Base-by-base conservation (phyloP, 2,329 filamentous ascomycete species). In the Hymenoscyphus linearis region DNA sequence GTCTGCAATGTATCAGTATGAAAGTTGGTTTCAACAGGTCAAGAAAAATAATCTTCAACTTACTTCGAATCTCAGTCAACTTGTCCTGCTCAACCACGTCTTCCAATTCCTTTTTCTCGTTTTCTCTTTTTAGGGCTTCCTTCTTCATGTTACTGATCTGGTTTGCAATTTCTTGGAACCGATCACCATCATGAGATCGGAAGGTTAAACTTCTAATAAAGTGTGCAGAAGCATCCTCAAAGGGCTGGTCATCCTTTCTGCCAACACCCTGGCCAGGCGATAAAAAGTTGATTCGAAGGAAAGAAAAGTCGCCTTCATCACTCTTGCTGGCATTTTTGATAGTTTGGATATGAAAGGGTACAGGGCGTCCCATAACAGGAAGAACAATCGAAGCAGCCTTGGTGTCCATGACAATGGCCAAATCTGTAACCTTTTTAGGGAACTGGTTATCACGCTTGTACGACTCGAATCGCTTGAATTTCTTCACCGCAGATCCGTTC, bases 271-370 rank as follows among this genome's bases (percentile, higher is more conserved):
- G 95, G 56, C 95, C 95, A 7, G 96, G 95, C 2, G 93, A 97
- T 13, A 99, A 81, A 74, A 99, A 96, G 78, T 99, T 99, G 80
- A 99, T 93, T 66, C 96, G 88, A 36, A 99, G 80, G 73, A 95
- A 98, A 0, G 92, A 89, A 77, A 91, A 97, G 65, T 96, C 93
- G 55, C 91, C 91, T 75, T 99, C 95, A 66, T 96, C 93, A 67
- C 91, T 98, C 76, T 96, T 96, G 78, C 93, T 98, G 25, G 93
- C 95, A 73, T 98, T 99, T 77, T 99, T 99, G 82, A 99, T 96
- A 2, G 96, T 98, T 74, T 87, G 88, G 70, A 99, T 98, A 75
- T 99, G 96, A 79, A 98, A 99, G 0, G 95, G 95, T 27, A 99
- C 95, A 0, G 95, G 93, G 7, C 96, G 87, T 52, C 95, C 95